phyloP scores from a whole-genome alignment of 2,329 filamentous ascomycete genomes.

The Neocucurbitaria cava region DNA sequence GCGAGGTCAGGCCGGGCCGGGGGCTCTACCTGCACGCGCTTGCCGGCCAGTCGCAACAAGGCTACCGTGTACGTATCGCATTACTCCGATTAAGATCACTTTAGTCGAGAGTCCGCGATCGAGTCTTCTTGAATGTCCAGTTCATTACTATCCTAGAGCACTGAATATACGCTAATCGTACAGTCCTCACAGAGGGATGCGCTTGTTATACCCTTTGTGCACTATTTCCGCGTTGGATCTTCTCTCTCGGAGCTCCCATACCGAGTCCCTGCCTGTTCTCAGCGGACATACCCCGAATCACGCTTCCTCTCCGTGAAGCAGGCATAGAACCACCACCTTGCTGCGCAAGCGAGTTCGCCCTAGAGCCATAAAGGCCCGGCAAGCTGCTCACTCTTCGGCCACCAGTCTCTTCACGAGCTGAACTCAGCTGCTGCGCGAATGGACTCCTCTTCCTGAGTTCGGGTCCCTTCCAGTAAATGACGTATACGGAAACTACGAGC shows the following conservation, averaged over 20 bases:
- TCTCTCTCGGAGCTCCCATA: conserved; percentile 9
- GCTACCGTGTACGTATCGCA: too few relatives aligned
- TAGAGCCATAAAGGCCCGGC: conserved; percentile 39
- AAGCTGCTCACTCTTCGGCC: conserved; percentile 41
- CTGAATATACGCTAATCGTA: not conserved
- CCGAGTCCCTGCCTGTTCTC: conserved; percentile 17
- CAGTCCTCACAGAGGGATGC: not conserved
- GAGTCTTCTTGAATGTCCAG: not conserved
- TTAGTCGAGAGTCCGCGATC: not conserved
- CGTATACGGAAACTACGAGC: conserved; percentile 50
- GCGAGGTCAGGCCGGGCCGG: too few relatives aligned
- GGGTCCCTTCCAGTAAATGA: conserved; percentile 64
- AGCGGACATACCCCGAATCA: conserved; percentile 29
- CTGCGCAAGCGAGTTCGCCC: conserved; percentile 35
- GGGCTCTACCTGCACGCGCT: too few relatives aligned
- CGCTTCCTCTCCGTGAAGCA: conserved; percentile 36
- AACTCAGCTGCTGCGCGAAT: conserved; percentile 59
- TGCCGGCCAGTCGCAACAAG: too few relatives aligned
- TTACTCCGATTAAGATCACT: too few relatives aligned
- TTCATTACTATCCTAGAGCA: not conserved
- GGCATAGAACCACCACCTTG: conserved; percentile 24
- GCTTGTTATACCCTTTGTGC: not conserved
- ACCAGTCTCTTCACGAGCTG: conserved; percentile 41
- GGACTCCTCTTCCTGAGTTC: conserved; percentile 59
- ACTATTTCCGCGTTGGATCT: conserved; percentile 15